Conservation (phyloP, 805 yeast species). For the Wickerhamomyces chaumierensis region DNA sequence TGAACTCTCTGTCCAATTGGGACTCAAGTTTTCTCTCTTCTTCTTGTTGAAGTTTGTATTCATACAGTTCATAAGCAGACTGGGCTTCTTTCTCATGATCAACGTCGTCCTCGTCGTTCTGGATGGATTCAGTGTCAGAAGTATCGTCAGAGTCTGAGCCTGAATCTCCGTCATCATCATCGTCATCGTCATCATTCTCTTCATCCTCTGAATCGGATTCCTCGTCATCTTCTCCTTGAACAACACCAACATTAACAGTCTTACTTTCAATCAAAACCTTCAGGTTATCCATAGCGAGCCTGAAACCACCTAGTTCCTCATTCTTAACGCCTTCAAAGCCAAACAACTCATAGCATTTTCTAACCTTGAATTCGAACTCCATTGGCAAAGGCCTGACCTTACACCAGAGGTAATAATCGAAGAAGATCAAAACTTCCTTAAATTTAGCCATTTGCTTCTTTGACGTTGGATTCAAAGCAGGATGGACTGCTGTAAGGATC, state of each 20-base stretch:
- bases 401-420: slow-evolving; percentile 60
- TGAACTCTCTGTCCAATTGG: slow-evolving; percentile 47
- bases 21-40: slow-evolving; percentile 36
- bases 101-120: slow-evolving; percentile 17
- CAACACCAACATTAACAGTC: slow-evolving; percentile 14
- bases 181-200: slow-evolving; percentile 9
- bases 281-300: slow-evolving; percentile 28
- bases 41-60: slow-evolving; percentile 23
- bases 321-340: slow-evolving; percentile 25
- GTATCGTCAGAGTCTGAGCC: slow-evolving; percentile 14
- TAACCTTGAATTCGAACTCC: slow-evolving; percentile 46
- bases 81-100: slow-evolving; percentile 20
- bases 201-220: slow-evolving; percentile 13
- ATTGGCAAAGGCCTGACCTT: slow-evolving; percentile 53
- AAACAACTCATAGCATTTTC: slow-evolving; percentile 28
- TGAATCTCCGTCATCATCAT: slow-evolving; percentile 16
- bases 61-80: slow-evolving; percentile 27
- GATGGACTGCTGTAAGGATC: slow-evolving; percentile 25
- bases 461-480: neutral
- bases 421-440: slow-evolving; percentile 37
- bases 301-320: slow-evolving; percentile 21
- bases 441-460: slow-evolving; percentile 18
- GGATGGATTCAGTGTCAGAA: slow-evolving; percentile 18
- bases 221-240: slow-evolving; percentile 10
- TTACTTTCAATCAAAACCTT: slow-evolving; percentile 18